These are phyloP conservation scores for Silybum marianum DNA, from an alignment of 129 eudicot genomes.

Conservation along the genomic window DNA sequence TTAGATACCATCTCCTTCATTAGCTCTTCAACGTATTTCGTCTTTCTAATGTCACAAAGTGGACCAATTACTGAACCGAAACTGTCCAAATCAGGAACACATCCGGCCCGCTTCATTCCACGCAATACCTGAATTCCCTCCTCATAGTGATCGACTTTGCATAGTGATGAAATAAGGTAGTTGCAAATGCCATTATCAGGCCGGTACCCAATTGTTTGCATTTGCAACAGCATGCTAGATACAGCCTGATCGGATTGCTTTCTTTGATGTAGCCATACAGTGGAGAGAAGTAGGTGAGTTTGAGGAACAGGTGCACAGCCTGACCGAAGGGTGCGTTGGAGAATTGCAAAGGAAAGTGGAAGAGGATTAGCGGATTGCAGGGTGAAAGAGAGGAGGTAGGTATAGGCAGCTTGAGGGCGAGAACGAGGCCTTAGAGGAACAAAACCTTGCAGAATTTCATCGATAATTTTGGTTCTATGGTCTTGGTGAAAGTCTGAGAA, in stretches of 20 bases:
- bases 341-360: conserved; percentile 61
- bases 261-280: conserved; percentile 61
- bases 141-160: conserved; percentile 54
- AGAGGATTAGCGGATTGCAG: conserved; percentile 55
- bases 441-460: conserved; percentile 64
- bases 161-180: conserved; percentile 68
- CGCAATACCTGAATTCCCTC: conserved; percentile 66
- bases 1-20: conserved; percentile 67
- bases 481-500: conserved; percentile 40
- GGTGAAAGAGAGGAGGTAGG: conserved; percentile 60
- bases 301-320: conserved; percentile 74
- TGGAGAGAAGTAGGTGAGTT: conserved; percentile 62
- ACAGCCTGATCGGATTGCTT: conserved; percentile 34
- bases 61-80: conserved; percentile 54
- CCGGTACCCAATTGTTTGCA: conserved; percentile 67
- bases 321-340: conserved; percentile 74
- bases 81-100: conserved; percentile 76
- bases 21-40: conserved; percentile 30
- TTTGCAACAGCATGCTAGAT: conserved; percentile 45
- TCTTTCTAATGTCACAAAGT: conserved; percentile 53
- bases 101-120: conserved; percentile 63
- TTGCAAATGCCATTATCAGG: conserved; percentile 75
- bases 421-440: conserved; percentile 62
- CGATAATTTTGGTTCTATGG: conserved; percentile 48
- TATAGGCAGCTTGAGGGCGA: conserved; percentile 45